Percentiles rank a stretch among this genome's conserved stretches.
Evolutionary conservation across 2,329 filamentous ascomycete genomes (phyloP).

Genomic region (Scolecobasidium constrictum): DNA sequence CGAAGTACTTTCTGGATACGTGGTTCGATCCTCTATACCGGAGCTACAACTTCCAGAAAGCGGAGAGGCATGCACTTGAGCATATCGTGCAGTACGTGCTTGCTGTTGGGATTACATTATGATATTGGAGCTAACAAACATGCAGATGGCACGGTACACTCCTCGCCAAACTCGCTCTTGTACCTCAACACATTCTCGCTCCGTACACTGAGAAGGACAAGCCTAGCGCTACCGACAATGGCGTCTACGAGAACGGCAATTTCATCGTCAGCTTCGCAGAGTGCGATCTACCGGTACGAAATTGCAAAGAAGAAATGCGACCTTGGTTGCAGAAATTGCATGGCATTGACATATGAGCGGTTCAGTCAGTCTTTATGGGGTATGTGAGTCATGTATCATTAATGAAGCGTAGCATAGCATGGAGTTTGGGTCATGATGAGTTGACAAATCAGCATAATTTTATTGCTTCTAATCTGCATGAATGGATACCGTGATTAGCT

Average conservation of each 20-base stretch:
- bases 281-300: slow-evolving; percentile 43
- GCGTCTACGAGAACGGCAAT: slow-evolving; percentile 70
- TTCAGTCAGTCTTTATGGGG: too few relatives aligned
- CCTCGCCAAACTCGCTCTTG: slow-evolving; percentile 73
- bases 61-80: slow-evolving; percentile 78
- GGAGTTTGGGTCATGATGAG: too few relatives aligned
- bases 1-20: slow-evolving; percentile 81
- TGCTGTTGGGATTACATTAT: slow-evolving; percentile 1
- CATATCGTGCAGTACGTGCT: slow-evolving; percentile 38
- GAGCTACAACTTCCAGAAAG: slow-evolving; percentile 92
- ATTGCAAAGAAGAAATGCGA: slow-evolving; percentile 63
- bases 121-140: slow-evolving; percentile 4
- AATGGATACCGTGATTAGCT: too few relatives aligned
- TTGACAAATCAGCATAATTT: too few relatives aligned
- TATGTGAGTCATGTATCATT: too few relatives aligned
- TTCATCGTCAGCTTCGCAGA: slow-evolving; percentile 69
- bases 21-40: slow-evolving; percentile 96
- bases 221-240: slow-evolving; percentile 26
- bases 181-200: slow-evolving; percentile 80
- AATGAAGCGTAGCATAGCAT: too few relatives aligned
- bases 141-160: slow-evolving; percentile 97
- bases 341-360: neutral
- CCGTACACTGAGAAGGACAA: slow-evolving; percentile 43
- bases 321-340: slow-evolving; percentile 32
- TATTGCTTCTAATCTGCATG: too few relatives aligned